A percentile compares a stretch with the other conserved stretches of the same genome.
Conservation (phyloP, 2,329 filamentous ascomycete species). For the Periglandula ipomoeae region DNA sequence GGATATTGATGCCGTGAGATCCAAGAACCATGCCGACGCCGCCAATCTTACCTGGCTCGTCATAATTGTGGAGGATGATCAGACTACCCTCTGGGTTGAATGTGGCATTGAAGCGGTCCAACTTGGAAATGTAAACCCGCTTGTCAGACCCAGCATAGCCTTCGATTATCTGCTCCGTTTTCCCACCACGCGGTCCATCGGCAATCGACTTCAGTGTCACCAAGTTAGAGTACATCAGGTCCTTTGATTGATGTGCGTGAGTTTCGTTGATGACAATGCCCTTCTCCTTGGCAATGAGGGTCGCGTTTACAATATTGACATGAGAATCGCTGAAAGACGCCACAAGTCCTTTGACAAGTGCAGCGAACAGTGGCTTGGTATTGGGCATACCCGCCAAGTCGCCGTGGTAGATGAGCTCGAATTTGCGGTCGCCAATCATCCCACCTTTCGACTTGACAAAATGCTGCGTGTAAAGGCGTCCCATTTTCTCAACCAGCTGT, state of each 20-base stretch:
- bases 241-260: slow-evolving; percentile 51
- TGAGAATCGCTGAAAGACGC: slow-evolving; percentile 58
- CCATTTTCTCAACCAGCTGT: slow-evolving; percentile 68
- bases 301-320: slow-evolving; percentile 77
- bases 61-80: slow-evolving; percentile 73
- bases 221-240: slow-evolving; percentile 57
- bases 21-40: slow-evolving; percentile 65
- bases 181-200: slow-evolving; percentile 15
- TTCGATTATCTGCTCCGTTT: slow-evolving; percentile 41
- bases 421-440: slow-evolving; percentile 52
- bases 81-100: slow-evolving; percentile 67
- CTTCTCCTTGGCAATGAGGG: slow-evolving; percentile 65
- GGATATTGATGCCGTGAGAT: slow-evolving; percentile 64
- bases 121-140: slow-evolving; percentile 58
- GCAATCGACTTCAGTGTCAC: slow-evolving; percentile 56
- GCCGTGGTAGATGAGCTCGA: slow-evolving; percentile 71
- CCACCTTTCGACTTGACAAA: slow-evolving; percentile 38
- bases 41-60: slow-evolving; percentile 74
- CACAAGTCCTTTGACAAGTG: slow-evolving; percentile 67
- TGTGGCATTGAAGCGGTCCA: slow-evolving; percentile 64
- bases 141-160: slow-evolving; percentile 55
- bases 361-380: slow-evolving; percentile 70
- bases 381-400: slow-evolving; percentile 62
- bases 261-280: slow-evolving; percentile 71
- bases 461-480: slow-evolving; percentile 69